phyloP scores from a whole-genome alignment of 192 early-diverging fungal genomes.

The Backusella westeae region DNA sequence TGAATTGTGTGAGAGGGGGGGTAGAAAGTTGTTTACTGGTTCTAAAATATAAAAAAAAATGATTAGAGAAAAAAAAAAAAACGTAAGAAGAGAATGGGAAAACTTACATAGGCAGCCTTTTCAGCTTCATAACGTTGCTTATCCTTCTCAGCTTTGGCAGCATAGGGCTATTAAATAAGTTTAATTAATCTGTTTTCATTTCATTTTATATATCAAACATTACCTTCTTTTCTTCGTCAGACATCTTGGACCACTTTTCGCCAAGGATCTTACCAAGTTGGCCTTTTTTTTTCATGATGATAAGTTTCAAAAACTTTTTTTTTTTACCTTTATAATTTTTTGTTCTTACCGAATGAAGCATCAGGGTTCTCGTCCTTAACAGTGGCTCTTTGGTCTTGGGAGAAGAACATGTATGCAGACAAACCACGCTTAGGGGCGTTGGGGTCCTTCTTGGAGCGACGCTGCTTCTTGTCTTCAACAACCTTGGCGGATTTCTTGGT shows the following conservation, averaged over 20 bases:
- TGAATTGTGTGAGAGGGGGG: neutral
- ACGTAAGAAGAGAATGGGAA: neutral
- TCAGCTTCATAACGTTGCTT: constrained; percentile 42
- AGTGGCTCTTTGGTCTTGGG: constrained; percentile 72
- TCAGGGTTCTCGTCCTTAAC: constrained; percentile 84
- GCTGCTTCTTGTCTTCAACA: constrained; percentile 52
- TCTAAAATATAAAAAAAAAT: neutral
- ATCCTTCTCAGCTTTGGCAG: constrained; percentile 33
- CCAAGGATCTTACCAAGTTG: constrained; percentile 43
- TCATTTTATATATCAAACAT: neutral
- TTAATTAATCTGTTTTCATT: neutral
- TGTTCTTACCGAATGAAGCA: constrained; percentile 55
- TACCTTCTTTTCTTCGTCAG: constrained; percentile 39
- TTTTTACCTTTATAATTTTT: neutral
- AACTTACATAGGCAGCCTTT: constrained; percentile 31
- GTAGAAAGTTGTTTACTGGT: neutral
- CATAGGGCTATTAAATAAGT: constrained; percentile 20
- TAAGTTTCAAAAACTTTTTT: neutral
- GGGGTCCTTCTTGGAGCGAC: constrained; percentile 81
- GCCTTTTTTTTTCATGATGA: constrained; percentile 11
- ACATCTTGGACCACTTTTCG: constrained; percentile 43
- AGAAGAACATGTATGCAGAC: constrained; percentile 92
- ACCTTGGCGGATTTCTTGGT: neutral
- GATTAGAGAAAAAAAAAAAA: neutral
- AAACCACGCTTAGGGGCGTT: constrained; percentile 89